Evolutionary conservation across 78 protist species (phyloP), one percentile per base, ranked within the genome.

Genomic region (Blattamonas nauphoetae): DNA sequence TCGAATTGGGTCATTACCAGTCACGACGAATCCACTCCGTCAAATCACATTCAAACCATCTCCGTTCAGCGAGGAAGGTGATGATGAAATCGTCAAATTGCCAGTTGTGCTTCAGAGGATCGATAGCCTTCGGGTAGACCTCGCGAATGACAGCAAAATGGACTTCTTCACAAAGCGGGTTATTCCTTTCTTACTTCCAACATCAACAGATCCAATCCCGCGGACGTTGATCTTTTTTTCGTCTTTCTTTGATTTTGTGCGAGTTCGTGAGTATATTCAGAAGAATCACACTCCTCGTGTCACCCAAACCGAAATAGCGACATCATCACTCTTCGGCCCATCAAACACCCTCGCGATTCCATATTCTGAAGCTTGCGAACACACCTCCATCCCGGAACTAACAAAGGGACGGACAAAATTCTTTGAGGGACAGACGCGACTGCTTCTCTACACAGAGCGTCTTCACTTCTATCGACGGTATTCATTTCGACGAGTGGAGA

Each of bases 401-500:
- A 79, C 83, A 6, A 79, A 79, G 41, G 83, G 83, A 5, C 83
- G 83, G 29, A 6, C 41, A 4, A 38, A n/a, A 5, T 79, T 79
- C 83, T 79, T 79, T 11, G 21, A 79, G 45, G 83, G 83, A 4
- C 33, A 11, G 83, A 79, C 83, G 43, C 83, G 43, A 32, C 83
- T 79, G 83, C 83, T 79, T 4, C 83, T 79, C 32, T 79, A 79
- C 83, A 79, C 83, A 21, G 83, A 79, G 83, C 83, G 83, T 4
- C 83, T 79, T 5, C 83, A 79, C 83, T 79, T 79, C 41, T 79
- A 79, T 11, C 83, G 83, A 11, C 83, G 83, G 83, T 79, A 79
- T 21, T 4, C 5, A 5, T 79, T 79, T 21, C 33, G 83, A 6
- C 4, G 6, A 5, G 83, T 79, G 83, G 83, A 79, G 41, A 6